These are phyloP conservation scores for Scutellaria minor DNA, from an alignment of 257 asterid genomes.

Conservation along the genomic window DNA sequence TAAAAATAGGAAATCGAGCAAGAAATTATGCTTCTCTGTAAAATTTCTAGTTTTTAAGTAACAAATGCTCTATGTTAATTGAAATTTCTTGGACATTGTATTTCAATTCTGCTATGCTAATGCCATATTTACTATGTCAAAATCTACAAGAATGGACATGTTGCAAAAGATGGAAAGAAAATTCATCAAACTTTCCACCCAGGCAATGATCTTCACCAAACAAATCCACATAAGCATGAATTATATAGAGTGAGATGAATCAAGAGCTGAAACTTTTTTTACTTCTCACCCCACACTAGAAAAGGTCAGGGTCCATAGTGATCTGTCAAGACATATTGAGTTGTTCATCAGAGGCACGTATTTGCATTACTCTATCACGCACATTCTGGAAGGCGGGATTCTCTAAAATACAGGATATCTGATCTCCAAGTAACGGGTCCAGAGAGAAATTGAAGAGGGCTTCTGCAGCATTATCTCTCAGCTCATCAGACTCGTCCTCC, in stretches of 20 bases:
- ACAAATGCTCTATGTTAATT: not conserved
- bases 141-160: no score
- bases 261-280: no score
- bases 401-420: conserved; percentile 41
- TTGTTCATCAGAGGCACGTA: conserved; percentile 42
- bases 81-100: not conserved
- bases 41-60: no score
- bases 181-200: not conserved
- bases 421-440: conserved; percentile 52
- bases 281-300: no score
- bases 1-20: no score
- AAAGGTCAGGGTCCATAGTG: conserved; percentile 25
- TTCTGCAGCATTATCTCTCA: conserved; percentile 60
- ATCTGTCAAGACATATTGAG: conserved; percentile 39
- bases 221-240: no score
- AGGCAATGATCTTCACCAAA: no score
- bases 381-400: conserved; percentile 48
- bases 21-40: no score
- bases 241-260: no score
- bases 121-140: not conserved
- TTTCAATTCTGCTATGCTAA: not conserved
- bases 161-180: not conserved
- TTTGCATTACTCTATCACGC: conserved; percentile 46
- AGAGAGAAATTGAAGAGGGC: conserved; percentile 56
- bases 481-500: conserved; percentile 48